A percentile compares a stretch with the other conserved stretches of the same genome.
Evolutionary conservation across 192 early-diverging fungal genomes (phyloP).

Genomic region (Paraglomus brasilianum): DNA sequence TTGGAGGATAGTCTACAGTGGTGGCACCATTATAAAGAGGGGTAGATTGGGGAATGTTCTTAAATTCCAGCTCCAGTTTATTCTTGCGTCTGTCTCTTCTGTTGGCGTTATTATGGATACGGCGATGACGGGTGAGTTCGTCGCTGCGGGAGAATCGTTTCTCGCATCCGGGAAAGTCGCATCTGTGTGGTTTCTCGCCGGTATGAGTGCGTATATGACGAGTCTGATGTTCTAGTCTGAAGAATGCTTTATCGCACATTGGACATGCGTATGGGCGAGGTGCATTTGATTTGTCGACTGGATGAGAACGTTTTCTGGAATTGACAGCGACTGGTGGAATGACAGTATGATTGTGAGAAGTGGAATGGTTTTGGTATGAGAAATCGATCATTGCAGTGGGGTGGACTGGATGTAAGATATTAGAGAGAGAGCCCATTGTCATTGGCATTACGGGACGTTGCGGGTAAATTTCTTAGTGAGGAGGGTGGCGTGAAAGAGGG

Average conservation of each 20-base stretch:
- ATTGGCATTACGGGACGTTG: too few relatives aligned
- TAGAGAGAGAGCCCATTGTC: too few relatives aligned
- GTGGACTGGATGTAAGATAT: too few relatives aligned
- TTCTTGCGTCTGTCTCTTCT: slow-evolving; percentile 43
- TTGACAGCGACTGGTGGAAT: too few relatives aligned
- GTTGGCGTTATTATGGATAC: slow-evolving; percentile 56
- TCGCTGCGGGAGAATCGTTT: slow-evolving; percentile 78
- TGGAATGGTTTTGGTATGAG: too few relatives aligned
- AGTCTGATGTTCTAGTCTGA: slow-evolving; percentile 76
- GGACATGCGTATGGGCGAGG: slow-evolving; percentile 72
- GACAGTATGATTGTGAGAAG: too few relatives aligned
- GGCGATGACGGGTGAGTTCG: slow-evolving; percentile 74
- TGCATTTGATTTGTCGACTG: slow-evolving; percentile 15
- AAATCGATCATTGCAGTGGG: too few relatives aligned
- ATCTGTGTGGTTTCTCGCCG: slow-evolving; percentile 80
- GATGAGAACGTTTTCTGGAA: background rate
- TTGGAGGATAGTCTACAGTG: background rate
- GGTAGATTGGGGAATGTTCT: background rate
- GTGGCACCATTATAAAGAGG: background rate
- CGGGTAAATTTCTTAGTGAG: too few relatives aligned
- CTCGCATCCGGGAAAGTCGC: slow-evolving; percentile 73
- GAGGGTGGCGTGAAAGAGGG: too few relatives aligned
- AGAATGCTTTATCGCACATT: slow-evolving; percentile 72
- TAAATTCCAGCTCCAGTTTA: slow-evolving; percentile 5
- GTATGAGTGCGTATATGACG: slow-evolving; percentile 84